A percentile compares a stretch with the other conserved stretches of the same genome.
These are phyloP conservation scores for Lachnellula subtilissima DNA, from an alignment of 2,329 filamentous ascomycete genomes.

Conservation along the genomic window DNA sequence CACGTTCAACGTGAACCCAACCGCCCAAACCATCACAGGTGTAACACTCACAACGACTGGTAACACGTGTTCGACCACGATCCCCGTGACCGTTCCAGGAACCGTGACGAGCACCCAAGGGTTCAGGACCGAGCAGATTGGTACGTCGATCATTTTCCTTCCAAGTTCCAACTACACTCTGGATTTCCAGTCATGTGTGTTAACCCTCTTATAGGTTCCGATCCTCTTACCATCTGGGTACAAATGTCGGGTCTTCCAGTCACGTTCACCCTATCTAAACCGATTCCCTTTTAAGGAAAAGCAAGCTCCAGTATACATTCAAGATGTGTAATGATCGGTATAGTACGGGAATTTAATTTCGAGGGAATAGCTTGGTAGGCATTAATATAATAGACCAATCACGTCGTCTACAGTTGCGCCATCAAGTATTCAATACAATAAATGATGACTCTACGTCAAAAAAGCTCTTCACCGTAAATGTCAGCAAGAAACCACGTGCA, in stretches of 20 bases:
- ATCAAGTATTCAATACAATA: not conserved
- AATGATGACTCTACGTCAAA: not conserved
- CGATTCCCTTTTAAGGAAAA: constrained; percentile 13
- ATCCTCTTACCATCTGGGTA: constrained; percentile 47
- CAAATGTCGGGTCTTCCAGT: constrained; percentile 41
- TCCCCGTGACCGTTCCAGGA: constrained; percentile 35
- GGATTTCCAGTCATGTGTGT: too few species aligned
- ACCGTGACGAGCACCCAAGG: constrained; percentile 22
- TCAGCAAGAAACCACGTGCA: too few species aligned
- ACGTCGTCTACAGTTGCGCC: too few species aligned
- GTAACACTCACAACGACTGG: constrained; percentile 39
- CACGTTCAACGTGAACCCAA: constrained; percentile 13
- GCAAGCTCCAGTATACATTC: too few species aligned
- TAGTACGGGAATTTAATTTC: not conserved
- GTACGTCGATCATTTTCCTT: not conserved
- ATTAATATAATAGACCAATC: too few species aligned
- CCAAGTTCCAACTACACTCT: too few species aligned
- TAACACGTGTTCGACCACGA: constrained; percentile 20
- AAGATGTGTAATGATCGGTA: too few species aligned
- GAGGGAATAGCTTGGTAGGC: not conserved
- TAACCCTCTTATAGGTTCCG: constrained; percentile 35
- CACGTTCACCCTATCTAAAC: constrained; percentile 35
- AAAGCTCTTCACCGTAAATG: not conserved
- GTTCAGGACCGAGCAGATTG: constrained; percentile 38
- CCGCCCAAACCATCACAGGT: constrained; percentile 19